Conservation (phyloP, 1,139 yeast species). For the Geotrichum fermentans region DNA sequence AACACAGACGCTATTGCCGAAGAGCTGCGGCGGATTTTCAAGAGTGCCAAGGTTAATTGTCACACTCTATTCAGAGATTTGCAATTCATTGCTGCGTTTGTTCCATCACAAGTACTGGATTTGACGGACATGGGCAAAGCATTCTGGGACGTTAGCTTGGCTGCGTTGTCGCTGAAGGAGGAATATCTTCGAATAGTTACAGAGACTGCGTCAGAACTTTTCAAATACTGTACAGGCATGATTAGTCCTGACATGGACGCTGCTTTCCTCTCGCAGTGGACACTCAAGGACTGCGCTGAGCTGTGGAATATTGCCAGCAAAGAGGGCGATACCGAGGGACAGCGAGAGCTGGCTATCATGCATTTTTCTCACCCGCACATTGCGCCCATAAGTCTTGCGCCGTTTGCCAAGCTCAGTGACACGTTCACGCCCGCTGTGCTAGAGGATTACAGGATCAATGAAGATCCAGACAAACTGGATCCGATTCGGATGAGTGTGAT, state of each 20-base stretch:
- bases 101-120: slow-evolving; percentile 35
- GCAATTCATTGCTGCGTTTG: slow-evolving; percentile 38
- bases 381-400: slow-evolving; percentile 29
- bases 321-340: slow-evolving; percentile 33
- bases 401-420: slow-evolving; percentile 29
- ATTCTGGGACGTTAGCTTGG: slow-evolving; percentile 40
- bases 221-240: slow-evolving; percentile 34
- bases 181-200: slow-evolving; percentile 33
- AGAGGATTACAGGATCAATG: slow-evolving; percentile 26
- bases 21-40: slow-evolving; percentile 31
- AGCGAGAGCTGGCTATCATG: slow-evolving; percentile 35
- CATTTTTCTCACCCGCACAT: slow-evolving; percentile 34
- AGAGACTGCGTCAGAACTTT: slow-evolving; percentile 35
- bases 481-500: slow-evolving; percentile 35
- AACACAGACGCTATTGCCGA: slow-evolving; percentile 36
- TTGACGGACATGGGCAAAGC: slow-evolving; percentile 36
- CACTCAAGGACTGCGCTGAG: slow-evolving; percentile 31
- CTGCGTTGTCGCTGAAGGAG: slow-evolving; percentile 36
- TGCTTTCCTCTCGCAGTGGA: slow-evolving; percentile 27
- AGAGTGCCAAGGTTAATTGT: slow-evolving; percentile 29
- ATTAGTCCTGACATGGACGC: slow-evolving; percentile 17
- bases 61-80: slow-evolving; percentile 37
- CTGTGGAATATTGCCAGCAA: slow-evolving; percentile 34
- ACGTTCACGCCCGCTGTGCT: slow-evolving; percentile 29
- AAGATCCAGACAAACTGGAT: slow-evolving; percentile 32